Percentiles rank a stretch among this genome's conserved stretches.
These are phyloP conservation scores for Magnusiomyces ingens DNA, from an alignment of 1,139 yeast species.

Conservation along the genomic window DNA sequence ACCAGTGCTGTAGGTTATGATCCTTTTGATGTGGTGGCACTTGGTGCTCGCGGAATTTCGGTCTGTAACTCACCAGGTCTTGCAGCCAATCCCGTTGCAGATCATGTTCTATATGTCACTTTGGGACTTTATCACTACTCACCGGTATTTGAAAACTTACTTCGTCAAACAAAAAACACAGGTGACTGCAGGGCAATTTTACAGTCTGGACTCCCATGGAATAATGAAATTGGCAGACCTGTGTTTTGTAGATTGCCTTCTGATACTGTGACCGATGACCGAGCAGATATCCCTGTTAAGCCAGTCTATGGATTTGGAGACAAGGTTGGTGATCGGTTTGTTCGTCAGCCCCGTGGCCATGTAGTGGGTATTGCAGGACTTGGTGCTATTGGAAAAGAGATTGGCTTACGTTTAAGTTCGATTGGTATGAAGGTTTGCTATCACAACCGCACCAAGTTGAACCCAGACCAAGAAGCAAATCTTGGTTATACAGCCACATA, in stretches of 20 bases:
- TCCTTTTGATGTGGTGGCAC: conserved; percentile 43
- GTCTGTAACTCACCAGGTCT: conserved; percentile 51
- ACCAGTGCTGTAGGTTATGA: conserved; percentile 71
- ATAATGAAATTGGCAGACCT: conserved; percentile 26
- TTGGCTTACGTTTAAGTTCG: conserved; percentile 49
- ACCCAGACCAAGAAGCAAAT: conserved; percentile 31
- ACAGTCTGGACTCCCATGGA: conserved; percentile 15
- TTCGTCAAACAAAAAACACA: conserved; percentile 40
- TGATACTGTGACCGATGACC: not conserved
- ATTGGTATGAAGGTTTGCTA: conserved; percentile 67
- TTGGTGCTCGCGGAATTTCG: conserved; percentile 42
- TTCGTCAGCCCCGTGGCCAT: conserved; percentile 43
- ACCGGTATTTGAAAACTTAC: conserved; percentile 41
- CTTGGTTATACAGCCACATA: conserved; percentile 40
- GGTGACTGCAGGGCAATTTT: conserved; percentile 22
- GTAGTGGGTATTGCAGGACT: conserved; percentile 67
- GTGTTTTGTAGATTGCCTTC: conserved; percentile 27
- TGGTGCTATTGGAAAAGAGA: conserved; percentile 66
- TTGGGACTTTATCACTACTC: conserved; percentile 59
- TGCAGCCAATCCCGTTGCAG: conserved; percentile 73
- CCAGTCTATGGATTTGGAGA: conserved; percentile 33
- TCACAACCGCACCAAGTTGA: conserved; percentile 48
- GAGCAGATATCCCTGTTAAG: conserved; percentile 8
- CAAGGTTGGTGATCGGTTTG: conserved; percentile 43
- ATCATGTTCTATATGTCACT: conserved; percentile 55